Percentiles rank a stretch among this genome's conserved stretches.
Conservation (phyloP, 495 filamentous ascomycete species). For the Aspergillus carlsbadensis region DNA sequence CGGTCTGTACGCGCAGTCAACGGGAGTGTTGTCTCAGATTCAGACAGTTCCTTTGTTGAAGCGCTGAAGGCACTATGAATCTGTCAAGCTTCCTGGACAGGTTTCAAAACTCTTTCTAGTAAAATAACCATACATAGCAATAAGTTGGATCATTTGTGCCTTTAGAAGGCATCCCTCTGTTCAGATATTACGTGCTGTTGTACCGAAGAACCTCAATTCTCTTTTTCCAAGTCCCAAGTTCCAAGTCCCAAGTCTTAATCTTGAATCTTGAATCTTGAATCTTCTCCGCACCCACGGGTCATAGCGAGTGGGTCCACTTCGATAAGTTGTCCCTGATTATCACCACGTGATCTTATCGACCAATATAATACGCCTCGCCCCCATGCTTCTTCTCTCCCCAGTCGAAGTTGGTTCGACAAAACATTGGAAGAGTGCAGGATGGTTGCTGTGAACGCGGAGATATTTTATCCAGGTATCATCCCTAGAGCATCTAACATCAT, state of each 20-base stretch:
- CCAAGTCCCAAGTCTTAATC: no score
- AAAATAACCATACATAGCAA: no score
- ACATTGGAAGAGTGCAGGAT: conserved; percentile 20
- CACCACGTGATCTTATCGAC: conserved; percentile 31
- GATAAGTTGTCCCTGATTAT: conserved; percentile 14
- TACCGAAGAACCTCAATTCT: no score
- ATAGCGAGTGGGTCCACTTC: neutral
- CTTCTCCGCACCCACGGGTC: neutral
- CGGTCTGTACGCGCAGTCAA: conserved; percentile 54
- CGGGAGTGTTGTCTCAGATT: conserved; percentile 40
- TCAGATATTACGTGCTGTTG: no score
- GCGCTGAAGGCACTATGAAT: no score
- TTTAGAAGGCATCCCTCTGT: no score
- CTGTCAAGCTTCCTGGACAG: no score
- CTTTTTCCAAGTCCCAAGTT: no score
- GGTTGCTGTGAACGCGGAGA: conserved; percentile 24
- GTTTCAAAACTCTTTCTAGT: no score
- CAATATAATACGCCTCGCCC: conserved; percentile 11
- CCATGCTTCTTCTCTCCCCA: neutral
- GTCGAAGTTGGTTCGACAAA: neutral
- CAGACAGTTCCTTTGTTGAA: conserved; percentile 1
- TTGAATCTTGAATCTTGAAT: no score
- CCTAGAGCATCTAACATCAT: neutral
- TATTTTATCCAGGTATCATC: conserved; percentile 24
- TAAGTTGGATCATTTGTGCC: neutral